Evolutionary conservation across 1,284 basidiomycete genomes (phyloP).

Genomic region (Apiotrichum siamense): DNA sequence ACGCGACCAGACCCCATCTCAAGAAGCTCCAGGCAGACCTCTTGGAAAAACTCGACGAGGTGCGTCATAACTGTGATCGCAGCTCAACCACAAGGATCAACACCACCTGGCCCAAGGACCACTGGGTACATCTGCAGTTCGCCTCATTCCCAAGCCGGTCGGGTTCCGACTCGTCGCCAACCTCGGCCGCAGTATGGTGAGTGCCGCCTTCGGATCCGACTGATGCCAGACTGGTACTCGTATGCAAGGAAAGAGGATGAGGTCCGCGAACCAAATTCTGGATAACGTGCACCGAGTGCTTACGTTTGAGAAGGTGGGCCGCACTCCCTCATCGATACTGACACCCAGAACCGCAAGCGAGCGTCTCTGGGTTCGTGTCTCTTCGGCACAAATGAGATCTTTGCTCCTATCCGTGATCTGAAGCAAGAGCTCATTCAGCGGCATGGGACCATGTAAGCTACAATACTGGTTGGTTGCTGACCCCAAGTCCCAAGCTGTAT

Average conservation of each 20-base stretch:
- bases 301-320: conserved; percentile 74
- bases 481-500: conserved; percentile 69
- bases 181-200: conserved; percentile 55
- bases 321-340: not conserved
- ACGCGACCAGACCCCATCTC: conserved; percentile 72
- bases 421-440: conserved; percentile 55
- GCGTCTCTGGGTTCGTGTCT: conserved; percentile 69
- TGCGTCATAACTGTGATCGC: conserved; percentile 12
- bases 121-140: conserved; percentile 55
- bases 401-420: conserved; percentile 63
- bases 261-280: conserved; percentile 64
- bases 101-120: conserved; percentile 10
- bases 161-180: conserved; percentile 95
- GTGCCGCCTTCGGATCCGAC: too few species aligned
- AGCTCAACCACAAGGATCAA: not conserved
- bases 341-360: conserved; percentile 58
- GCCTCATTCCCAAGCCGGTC: conserved; percentile 87
- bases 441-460: conserved; percentile 58
- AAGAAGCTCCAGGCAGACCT: conserved; percentile 54
- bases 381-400: conserved; percentile 76
- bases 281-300: conserved; percentile 76
- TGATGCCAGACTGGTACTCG: too few species aligned
- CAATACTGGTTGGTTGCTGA: not conserved
- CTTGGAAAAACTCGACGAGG: conserved; percentile 37
- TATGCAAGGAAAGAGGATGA: not conserved